These are phyloP conservation scores for Backusella sp. DNA, from an alignment of 192 early-diverging fungal genomes.

Conservation along the genomic window DNA sequence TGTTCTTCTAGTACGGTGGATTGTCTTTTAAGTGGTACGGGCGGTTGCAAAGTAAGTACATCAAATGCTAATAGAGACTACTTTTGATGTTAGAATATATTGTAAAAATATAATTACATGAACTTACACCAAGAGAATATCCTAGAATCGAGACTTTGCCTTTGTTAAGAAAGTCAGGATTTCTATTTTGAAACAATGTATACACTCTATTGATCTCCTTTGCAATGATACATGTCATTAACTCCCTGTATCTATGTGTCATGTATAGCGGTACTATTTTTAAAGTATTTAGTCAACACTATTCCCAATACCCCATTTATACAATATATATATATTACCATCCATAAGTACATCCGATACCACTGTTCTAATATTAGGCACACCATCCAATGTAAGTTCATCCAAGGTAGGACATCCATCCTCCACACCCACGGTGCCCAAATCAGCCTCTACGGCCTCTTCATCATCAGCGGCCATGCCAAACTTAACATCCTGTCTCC, in stretches of 20 bases:
- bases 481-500: conserved; percentile 79
- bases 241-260: conserved; percentile 77
- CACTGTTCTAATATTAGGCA: conserved; percentile 75
- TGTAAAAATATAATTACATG: background rate
- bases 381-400: conserved; percentile 79
- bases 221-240: conserved; percentile 78
- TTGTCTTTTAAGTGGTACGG: conserved; percentile 27
- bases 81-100: background rate
- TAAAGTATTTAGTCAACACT: background rate
- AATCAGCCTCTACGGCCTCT: conserved; percentile 53
- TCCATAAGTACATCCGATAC: conserved; percentile 85
- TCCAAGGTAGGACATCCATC: conserved; percentile 66
- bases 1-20: conserved; percentile 18
- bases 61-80: conserved; percentile 74
- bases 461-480: conserved; percentile 58
- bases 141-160: conserved; percentile 79
- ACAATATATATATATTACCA: conserved; percentile 45
- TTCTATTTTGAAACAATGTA: conserved; percentile 62
- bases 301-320: background rate
- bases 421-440: conserved; percentile 48
- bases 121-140: conserved; percentile 69
- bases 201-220: conserved; percentile 79
- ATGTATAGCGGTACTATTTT: conserved; percentile 73
- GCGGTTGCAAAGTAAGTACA: conserved; percentile 69
- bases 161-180: conserved; percentile 67